Evolutionary conservation across 192 early-diverging fungal genomes (phyloP), one percentile per base, ranked within the genome.

Genomic region (Umbelopsis sp.): DNA sequence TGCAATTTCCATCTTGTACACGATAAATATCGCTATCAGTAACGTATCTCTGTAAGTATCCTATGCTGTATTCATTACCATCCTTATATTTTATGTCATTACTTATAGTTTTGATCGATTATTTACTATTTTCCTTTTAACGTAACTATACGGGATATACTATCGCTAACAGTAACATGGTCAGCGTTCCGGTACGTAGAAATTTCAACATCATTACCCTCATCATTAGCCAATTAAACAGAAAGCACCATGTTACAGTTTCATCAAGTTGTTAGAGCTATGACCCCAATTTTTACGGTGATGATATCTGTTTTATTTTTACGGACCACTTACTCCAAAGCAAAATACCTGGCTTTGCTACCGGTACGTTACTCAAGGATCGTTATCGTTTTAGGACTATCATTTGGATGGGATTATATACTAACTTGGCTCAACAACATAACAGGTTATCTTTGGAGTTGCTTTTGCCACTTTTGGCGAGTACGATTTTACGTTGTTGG

Each of bases 401-500:
- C 14, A n/a, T n/a, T n/a, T n/a, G n/a, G n/a, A n/a, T n/a, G n/a
- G n/a, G n/a, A n/a, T n/a, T n/a, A n/a, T n/a, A 41, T 41, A 1
- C 38, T 41, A 41, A 41, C 38, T 41, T n/a, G n/a, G n/a, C n/a
- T 6, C 38, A 41, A 38, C 12, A 6, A 5, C 38, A 41, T 11
- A 41, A 11, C 79, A 83, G 62, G 86, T 91, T 29, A 84, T 95
- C 20, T 59, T 91, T 31, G 95, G 95, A 47, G 94, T 95, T 9
- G 89, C 83, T 12, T 80, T 97, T 77, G 90, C 95, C 12, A 97
- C 95, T 1, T 83, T 88, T 14, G 94, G 91, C 43, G 94, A 95
- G 52, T 93, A 95, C 70, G 81, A 83, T n/a, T 91, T 86, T 72
- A 91, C 92, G 1, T 68, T 82, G 44, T 70, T 88, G 38, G 94